phyloP scores from a whole-genome alignment of 1,139 yeast genomes.

The Yamadazyma diospyri region DNA sequence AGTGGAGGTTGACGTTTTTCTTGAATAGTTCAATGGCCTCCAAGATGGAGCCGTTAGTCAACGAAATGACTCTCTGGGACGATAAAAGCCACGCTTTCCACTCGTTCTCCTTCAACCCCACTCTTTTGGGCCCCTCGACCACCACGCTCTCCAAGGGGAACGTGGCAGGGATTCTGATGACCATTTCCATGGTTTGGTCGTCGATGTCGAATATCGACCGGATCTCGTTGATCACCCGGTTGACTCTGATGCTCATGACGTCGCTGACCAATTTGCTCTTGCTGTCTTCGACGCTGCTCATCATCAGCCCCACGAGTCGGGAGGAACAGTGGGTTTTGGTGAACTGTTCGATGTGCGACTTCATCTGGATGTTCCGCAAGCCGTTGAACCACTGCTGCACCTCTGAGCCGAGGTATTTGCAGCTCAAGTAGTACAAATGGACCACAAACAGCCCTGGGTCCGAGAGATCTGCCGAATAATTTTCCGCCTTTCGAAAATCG shows the following conservation, averaged over 20 bases:
- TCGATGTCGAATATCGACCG: constrained; percentile 76
- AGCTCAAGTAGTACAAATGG: constrained; percentile 55
- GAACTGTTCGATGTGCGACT: constrained; percentile 57
- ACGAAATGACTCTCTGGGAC: constrained; percentile 74
- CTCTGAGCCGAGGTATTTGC: constrained; percentile 61
- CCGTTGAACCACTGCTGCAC: constrained; percentile 72
- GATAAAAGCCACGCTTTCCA: constrained; percentile 97
- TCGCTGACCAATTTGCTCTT: constrained; percentile 40
- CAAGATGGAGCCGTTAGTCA: constrained; percentile 72
- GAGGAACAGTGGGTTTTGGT: constrained; percentile 65
- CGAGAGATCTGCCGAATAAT: not conserved
- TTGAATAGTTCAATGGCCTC: constrained; percentile 83
- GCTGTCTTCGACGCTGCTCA: constrained; percentile 47
- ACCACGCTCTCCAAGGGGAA: constrained; percentile 73
- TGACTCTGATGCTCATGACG: constrained; percentile 55
- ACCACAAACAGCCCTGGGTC: constrained; percentile 16
- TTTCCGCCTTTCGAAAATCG: constrained; percentile 14
- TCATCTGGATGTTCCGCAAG: constrained; percentile 54
- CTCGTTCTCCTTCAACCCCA: constrained; percentile 88
- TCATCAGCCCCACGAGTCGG: constrained; percentile 53
- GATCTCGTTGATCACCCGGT: constrained; percentile 63
- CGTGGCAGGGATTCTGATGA: constrained; percentile 63
- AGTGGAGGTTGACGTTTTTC: constrained; percentile 76
- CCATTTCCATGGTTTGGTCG: constrained; percentile 82
- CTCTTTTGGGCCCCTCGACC: constrained; percentile 74